A percentile compares a stretch with the other conserved stretches of the same genome.
phyloP scores from a whole-genome alignment of 352 stramenopile genomes.

The Globisporangium okanoganense region DNA sequence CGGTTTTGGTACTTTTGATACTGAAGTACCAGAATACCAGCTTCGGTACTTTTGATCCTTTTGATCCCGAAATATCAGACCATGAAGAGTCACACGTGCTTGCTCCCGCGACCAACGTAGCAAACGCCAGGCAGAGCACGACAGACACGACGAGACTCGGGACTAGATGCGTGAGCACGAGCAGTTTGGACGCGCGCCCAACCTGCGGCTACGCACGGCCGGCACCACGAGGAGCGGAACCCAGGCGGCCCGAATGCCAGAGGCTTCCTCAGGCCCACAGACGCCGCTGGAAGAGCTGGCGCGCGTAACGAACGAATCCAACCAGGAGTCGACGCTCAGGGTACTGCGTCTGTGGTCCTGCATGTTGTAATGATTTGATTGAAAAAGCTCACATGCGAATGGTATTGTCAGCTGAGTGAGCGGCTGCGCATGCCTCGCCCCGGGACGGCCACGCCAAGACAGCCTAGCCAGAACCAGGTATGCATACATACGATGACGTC shows the following conservation, averaged over 20 bases:
- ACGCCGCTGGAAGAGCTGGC: conserved; percentile 18
- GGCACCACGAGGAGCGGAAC: conserved; percentile 9
- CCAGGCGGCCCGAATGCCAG: neutral
- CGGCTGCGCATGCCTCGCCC: conserved; percentile 43
- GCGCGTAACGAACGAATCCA: conserved; percentile 7
- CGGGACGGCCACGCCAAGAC: conserved; percentile 15
- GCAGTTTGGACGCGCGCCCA: conserved; percentile 45
- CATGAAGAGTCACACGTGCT: neutral
- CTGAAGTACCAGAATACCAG: neutral
- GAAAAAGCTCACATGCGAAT: neutral
- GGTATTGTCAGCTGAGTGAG: conserved; percentile 33
- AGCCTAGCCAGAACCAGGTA: neutral
- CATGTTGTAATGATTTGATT: neutral
- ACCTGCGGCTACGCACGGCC: conserved; percentile 45
- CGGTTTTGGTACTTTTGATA: neutral
- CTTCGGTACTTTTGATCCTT: neutral
- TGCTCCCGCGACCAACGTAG: neutral
- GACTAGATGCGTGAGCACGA: conserved; percentile 44
- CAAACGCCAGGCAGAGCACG: neutral
- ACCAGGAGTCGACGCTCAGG: conserved; percentile 3
- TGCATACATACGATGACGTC: neutral
- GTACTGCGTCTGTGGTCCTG: neutral
- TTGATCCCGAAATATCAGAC: neutral
- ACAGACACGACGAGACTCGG: neutral
- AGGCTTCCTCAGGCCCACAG: neutral